phyloP scores from a whole-genome alignment of 768 basidiomycete genomes.

The Mycena chlorophos region DNA sequence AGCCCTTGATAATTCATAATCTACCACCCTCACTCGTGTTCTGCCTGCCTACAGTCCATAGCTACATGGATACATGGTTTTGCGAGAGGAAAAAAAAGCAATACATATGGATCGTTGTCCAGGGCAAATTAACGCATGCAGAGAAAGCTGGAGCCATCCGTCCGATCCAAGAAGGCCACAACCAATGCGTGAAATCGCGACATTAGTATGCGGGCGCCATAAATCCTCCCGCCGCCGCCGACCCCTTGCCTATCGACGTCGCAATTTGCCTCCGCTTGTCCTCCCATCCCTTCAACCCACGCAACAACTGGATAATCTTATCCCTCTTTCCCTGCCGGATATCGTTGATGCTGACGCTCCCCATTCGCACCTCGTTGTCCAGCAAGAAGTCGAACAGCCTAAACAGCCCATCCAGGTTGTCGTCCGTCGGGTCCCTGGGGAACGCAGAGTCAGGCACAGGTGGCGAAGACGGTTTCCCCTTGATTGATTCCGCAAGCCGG shows the following conservation, averaged over 20 bases:
- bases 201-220: slow-evolving; percentile 30
- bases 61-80: slow-evolving; percentile 18
- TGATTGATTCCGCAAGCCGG: slow-evolving; percentile 82
- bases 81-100: neutral
- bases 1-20: neutral
- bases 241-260: slow-evolving; percentile 48
- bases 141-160: slow-evolving; percentile 1
- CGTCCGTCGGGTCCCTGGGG: slow-evolving; percentile 63
- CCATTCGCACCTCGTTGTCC: slow-evolving; percentile 90
- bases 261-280: slow-evolving; percentile 65
- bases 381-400: slow-evolving; percentile 88
- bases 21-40: slow-evolving; percentile 1
- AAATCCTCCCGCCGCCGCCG: slow-evolving; percentile 37
- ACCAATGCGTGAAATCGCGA: neutral
- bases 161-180: neutral
- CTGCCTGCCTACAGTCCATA: slow-evolving; percentile 5
- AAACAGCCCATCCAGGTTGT: slow-evolving; percentile 86
- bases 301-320: slow-evolving; percentile 79
- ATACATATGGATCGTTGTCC: slow-evolving; percentile 10
- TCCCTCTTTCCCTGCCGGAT: slow-evolving; percentile 78
- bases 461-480: slow-evolving; percentile 62
- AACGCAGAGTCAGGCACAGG: slow-evolving; percentile 81
- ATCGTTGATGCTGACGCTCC: slow-evolving; percentile 91
- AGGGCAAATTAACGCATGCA: neutral
- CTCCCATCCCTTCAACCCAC: slow-evolving; percentile 77